phyloP scores from a whole-genome alignment of 1,284 basidiomycete genomes.

The Meira miltonrushii region DNA sequence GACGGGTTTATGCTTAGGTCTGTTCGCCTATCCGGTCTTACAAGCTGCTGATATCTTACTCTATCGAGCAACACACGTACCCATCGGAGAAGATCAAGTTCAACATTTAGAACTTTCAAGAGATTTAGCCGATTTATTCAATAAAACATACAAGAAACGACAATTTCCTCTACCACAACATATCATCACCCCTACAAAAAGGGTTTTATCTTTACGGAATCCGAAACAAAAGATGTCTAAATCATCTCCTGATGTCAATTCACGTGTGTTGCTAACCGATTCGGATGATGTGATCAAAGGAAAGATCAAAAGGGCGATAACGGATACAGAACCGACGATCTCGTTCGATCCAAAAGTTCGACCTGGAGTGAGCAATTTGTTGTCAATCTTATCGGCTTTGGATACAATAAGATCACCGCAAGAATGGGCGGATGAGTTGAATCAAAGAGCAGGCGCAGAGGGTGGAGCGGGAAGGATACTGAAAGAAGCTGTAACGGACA shows the following conservation, averaged over 20 bases:
- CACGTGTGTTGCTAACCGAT: slow-evolving; percentile 82
- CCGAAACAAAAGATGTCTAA: slow-evolving; percentile 92
- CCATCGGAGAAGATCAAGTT: slow-evolving; percentile 89
- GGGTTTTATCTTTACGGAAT: slow-evolving; percentile 71
- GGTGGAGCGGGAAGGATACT: slow-evolving; percentile 58
- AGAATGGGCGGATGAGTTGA: slow-evolving; percentile 58
- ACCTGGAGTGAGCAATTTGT: slow-evolving; percentile 77
- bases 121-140: slow-evolving; percentile 78
- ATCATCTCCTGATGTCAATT: slow-evolving; percentile 72
- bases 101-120: slow-evolving; percentile 86
- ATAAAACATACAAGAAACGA: slow-evolving; percentile 58
- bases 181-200: slow-evolving; percentile 67
- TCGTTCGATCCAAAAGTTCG: slow-evolving; percentile 71
- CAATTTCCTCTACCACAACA: slow-evolving; percentile 71
- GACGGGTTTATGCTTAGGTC: slow-evolving; percentile 71
- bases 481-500: slow-evolving; percentile 70
- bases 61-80: slow-evolving; percentile 83
- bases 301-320: slow-evolving; percentile 77
- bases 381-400: slow-evolving; percentile 62
- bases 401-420: slow-evolving; percentile 55
- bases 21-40: slow-evolving; percentile 86
- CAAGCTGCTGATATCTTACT: slow-evolving; percentile 88
- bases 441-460: slow-evolving; percentile 59
- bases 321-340: slow-evolving; percentile 66
- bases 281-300: slow-evolving; percentile 60